phyloP scores from a whole-genome alignment of 345 rosid species.

The Lepidium sativum region DNA sequence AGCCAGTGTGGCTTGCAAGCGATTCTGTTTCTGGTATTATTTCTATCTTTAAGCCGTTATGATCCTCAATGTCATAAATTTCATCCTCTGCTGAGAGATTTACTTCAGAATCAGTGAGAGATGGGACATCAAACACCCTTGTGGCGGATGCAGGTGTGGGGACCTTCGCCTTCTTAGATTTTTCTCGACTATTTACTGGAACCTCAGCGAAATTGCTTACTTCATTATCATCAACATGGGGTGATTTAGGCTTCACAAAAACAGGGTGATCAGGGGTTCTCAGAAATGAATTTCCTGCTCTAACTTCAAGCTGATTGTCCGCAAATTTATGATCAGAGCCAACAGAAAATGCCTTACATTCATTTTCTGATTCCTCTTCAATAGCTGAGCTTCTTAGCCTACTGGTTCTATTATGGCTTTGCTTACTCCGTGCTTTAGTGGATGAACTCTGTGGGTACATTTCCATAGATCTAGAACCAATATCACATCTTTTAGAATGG shows the following conservation, averaged over 20 bases:
- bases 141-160: constrained; percentile 15
- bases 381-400: constrained; percentile 30
- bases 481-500: constrained; percentile 15
- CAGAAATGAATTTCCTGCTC: constrained; percentile 20
- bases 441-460: not conserved
- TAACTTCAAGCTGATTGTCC: constrained; percentile 13
- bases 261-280: constrained; percentile 21
- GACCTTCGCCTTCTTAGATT: constrained; percentile 14
- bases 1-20: constrained; percentile 16
- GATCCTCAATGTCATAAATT: constrained; percentile 22
- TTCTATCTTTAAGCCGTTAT: constrained; percentile 9
- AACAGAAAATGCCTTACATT: constrained; percentile 21
- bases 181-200: constrained; percentile 15
- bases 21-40: constrained; percentile 13
- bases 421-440: constrained; percentile 10
- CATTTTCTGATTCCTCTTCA: constrained; percentile 16
- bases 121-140: constrained; percentile 15
- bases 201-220: constrained; percentile 21
- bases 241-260: constrained; percentile 33
- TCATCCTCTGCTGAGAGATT: constrained; percentile 11
- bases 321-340: constrained; percentile 22
- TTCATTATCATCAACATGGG: constrained; percentile 34
- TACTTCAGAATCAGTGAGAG: constrained; percentile 20
- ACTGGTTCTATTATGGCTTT: constrained; percentile 24
- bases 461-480: constrained; percentile 25